A percentile compares a stretch with the other conserved stretches of the same genome.
phyloP scores from a whole-genome alignment of 306 rosid species.

The Hylodesmum podocarpum region DNA sequence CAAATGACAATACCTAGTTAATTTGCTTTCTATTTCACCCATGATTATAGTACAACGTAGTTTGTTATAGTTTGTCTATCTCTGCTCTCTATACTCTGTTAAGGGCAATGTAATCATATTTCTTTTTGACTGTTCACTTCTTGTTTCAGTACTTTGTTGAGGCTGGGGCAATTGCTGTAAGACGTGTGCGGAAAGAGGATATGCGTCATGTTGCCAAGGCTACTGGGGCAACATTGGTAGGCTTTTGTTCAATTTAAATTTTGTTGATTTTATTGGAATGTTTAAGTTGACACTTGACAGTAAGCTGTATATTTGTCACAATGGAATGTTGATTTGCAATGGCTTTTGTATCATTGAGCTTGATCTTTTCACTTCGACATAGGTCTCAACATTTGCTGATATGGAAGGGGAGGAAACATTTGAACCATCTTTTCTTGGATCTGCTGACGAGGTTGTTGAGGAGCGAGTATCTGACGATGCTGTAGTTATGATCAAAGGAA shows the following conservation, averaged over 20 bases:
- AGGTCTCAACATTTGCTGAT: conserved; percentile 98
- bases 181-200: conserved; percentile 92
- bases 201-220: conserved; percentile 99
- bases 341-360: background rate
- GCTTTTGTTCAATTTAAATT: conserved; percentile 5
- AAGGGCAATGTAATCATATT: too few species aligned
- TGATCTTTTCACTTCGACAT: conserved; percentile 21
- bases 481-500: conserved; percentile 85
- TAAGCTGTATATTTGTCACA: background rate
- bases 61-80: background rate
- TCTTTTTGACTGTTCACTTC: background rate
- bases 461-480: conserved; percentile 93
- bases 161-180: conserved; percentile 96
- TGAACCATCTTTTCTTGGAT: conserved; percentile 88
- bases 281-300: background rate
- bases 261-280: background rate
- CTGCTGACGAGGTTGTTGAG: conserved; percentile 97
- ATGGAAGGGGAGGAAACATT: conserved; percentile 99
- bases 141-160: conserved; percentile 87
- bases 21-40: background rate
- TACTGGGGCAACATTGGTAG: conserved; percentile 95
- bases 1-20: background rate
- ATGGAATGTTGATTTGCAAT: background rate
- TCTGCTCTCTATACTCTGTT: background rate
- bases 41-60: background rate